A percentile compares a stretch with the other conserved stretches of the same genome.
Evolutionary conservation across 306 rosid genomes (phyloP).

Genomic region (Sophora flavescens): DNA sequence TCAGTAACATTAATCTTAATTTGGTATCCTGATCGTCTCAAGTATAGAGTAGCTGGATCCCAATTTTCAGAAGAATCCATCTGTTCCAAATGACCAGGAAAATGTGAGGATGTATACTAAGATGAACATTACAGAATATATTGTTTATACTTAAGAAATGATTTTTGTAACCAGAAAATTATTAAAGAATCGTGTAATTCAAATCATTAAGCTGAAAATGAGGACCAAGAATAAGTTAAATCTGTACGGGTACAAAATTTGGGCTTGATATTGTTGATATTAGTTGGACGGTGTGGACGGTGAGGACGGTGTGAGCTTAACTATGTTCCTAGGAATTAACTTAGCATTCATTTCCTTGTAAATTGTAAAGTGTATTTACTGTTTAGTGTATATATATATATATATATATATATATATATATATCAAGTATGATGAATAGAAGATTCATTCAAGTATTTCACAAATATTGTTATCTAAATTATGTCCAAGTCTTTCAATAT

Average conservation of each 20-base stretch:
- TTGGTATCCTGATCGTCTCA: conserved; percentile 81
- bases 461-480: too few species aligned
- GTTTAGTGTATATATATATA: too few species aligned
- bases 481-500: too few species aligned
- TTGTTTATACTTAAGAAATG: not conserved
- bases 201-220: not conserved
- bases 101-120: conserved; percentile 30
- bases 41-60: conserved; percentile 75
- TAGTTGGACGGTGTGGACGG: too few species aligned
- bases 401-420: too few species aligned
- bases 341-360: too few species aligned
- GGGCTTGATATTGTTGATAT: too few species aligned
- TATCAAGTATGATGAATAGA: too few species aligned
- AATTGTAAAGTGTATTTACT: too few species aligned
- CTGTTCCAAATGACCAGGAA: conserved; percentile 53
- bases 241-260: not conserved
- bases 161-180: not conserved
- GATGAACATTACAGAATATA: conserved; percentile 25
- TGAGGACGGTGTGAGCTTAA: too few species aligned
- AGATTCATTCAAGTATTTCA: too few species aligned
- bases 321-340: too few species aligned
- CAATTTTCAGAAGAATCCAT: conserved; percentile 87
- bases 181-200: not conserved
- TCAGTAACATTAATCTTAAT: conserved; percentile 68
- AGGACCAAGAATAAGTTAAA: not conserved